Base-by-base conservation (phyloP, 306 rosid genomes). In the Lathyrus oleraceus region DNA sequence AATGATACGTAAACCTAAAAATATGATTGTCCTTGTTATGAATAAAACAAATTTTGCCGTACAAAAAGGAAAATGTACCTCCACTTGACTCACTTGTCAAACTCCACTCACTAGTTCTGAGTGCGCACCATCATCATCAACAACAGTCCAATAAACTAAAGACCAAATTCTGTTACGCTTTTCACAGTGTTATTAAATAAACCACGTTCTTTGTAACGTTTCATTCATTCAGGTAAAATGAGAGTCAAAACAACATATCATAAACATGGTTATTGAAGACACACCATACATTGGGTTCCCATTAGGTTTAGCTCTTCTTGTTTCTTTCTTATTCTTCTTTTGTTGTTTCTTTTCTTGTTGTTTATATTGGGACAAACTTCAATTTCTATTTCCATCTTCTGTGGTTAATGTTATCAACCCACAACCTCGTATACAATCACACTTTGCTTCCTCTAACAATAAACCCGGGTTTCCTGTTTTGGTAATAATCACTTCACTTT, bases 271-370 rank as follows among this genome's bases (percentile, higher is more conserved):
- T 57, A 35, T 67, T 23, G 79, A 81, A 40, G 73, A 65, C 7
- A n/a, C 72, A 59, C 13, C 68, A 1, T 73, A 79, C 16, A 58
- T 90, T 42, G 73, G 75, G 3, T 90, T 90, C 60, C 91, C 94
- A 36, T 58, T 90, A 5, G 94, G 94, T 32, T 74, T 87, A 76
- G 79, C 82, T 21, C 88, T 90, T 61, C 88, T 90, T n/a, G 48
- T 86, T 59, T 23, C 78, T 10, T 27, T 82, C 56, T 21, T 90
- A 3, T 23, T 86, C 21, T 51, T 73, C 69, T 28, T 82, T 2
- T 70, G 65, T 39, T 45, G 43, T 82, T 79, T 90, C 86, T 86
- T 87, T 56, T 82, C 79, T 19, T 86, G 91, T 49, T 90, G 83
- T 71, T 58, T 87, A 43, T 76, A 87, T 25, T 90, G 94, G 91